Base-by-base conservation (phyloP, 1,139 yeast genomes). In the Kodamaea derodonti region DNA sequence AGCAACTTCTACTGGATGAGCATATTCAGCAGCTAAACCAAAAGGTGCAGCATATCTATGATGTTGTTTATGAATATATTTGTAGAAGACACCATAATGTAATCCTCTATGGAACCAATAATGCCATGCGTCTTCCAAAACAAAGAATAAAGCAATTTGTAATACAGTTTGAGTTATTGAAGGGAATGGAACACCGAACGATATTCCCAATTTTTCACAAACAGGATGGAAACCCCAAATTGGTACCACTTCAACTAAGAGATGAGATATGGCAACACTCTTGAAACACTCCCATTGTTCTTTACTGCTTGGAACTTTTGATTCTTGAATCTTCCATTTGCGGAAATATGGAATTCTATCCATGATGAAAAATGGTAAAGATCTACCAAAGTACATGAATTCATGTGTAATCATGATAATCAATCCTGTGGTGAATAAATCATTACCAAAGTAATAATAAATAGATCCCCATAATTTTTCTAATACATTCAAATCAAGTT, bases 281-380 rank as follows among this genome's bases (percentile, higher is more conserved):
- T 68, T 68, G 45, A 67, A 56, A 47, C 75, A 69, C 45, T 69
- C 74, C 74, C 74, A 69, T 45, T 69, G 75, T 44, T 69, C 74
- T 40, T 55, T 46, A 32, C 52, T 50, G n/a, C 67, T 54, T 9
- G 73, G 72, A 15, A 67, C 38, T 42, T 67, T 68, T 23, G 62
- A 58, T 20, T 60, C 67, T 47, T 69, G 75, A 34, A 69, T 69
- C 49, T 67, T 69, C 57, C 63, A 69, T 43, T 51, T 56, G 40
- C 54, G 54, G 54, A 69, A 69, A 46, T 51, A 66, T 13, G 72
- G 68, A 30, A 68, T 65, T 39, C 58, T 52, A 47, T 67, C 75
- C 36, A 69, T 65, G 15, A 68, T 57, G 38, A 54, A 56, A 72
- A 73, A 69, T n/a, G 74, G 75, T 31, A 69, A 41, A 41, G 72